Base-by-base conservation (phyloP, 164 flowering plant genomes). In the Chimonanthus salicifolius region DNA sequence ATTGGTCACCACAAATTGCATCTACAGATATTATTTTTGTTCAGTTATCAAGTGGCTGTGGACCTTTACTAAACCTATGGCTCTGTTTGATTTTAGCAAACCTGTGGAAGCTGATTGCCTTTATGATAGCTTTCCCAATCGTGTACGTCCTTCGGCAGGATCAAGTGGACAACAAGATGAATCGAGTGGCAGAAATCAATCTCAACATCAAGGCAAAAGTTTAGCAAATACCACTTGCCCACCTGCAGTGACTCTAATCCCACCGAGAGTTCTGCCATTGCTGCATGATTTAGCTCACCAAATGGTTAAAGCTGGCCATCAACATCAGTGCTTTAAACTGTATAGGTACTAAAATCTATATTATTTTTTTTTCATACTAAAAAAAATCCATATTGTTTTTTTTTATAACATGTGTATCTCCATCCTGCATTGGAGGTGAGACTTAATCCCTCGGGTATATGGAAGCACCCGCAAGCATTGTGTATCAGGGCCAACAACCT, bases 101-200 rank as follows among this genome's bases (percentile, higher is more conserved):
- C 96, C 98, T 54, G 85, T 92, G 71, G 99, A 95, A 78, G 94
- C 98, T 72, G 98, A 94, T 76, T 86, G 95, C 49, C 94, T 96
- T 74, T 88, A 88, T 80, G 99, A 94, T 54, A 82, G 98, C 81
- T 90, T 96, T 44, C 97, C 99, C 68, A 83, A 84, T 80, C 83
- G 89, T 46, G 73, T 85, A 73, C 85, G 91, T 20, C 94, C 94
- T 67, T 86, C 95, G 62, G 73, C 90, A 62, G 89, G 80, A 68
- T 84, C 96, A 20, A 85, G 89, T 74, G 89, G 81, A 15, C 72
- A 80, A n/a, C 87, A 79, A 45, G 82, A 82, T 71, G 88, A 86
- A 68, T 48, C 69, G 70, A 54, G 73, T 79, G 78, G 84, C 70
- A 86, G 78, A 76, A 78, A 78, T 74, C 68, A 82, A 71, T 43